A percentile compares a stretch with the other conserved stretches of the same genome.
phyloP scores from a whole-genome alignment of 1,139 yeast genomes.

The Dujonia santamariae region DNA sequence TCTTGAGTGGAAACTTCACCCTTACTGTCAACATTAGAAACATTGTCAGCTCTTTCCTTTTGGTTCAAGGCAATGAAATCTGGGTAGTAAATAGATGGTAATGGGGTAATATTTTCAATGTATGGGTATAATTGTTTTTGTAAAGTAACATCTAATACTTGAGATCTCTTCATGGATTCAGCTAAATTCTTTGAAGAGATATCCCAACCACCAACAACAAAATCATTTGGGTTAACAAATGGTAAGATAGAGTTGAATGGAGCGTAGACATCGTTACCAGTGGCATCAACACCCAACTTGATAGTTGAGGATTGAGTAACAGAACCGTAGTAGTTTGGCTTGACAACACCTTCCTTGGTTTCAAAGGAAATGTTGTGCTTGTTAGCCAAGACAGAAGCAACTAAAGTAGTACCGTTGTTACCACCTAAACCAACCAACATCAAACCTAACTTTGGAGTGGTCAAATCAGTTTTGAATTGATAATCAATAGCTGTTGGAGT shows the following conservation, averaged over 20 bases:
- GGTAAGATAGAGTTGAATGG: conserved; percentile 91
- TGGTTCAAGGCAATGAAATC: conserved; percentile 97
- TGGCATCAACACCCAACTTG: conserved; percentile 78
- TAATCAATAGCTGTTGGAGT: conserved; percentile 73
- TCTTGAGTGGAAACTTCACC: conserved; percentile 54
- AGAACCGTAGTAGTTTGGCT: conserved; percentile 93
- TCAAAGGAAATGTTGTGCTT: conserved; percentile 74
- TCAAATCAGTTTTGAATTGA: conserved; percentile 81
- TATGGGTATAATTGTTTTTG: conserved; percentile 73
- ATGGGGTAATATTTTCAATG: conserved; percentile 63
- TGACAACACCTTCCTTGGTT: conserved; percentile 75
- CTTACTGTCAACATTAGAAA: conserved; percentile 53
- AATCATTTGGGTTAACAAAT: conserved; percentile 84
- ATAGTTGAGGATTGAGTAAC: conserved; percentile 92
- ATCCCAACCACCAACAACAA: conserved; percentile 95
- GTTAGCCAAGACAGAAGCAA: conserved; percentile 84
- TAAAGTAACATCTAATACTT: conserved; percentile 82
- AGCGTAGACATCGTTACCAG: conserved; percentile 86
- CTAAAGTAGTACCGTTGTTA: conserved; percentile 90
- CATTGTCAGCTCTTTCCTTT: conserved; percentile 86
- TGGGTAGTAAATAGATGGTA: conserved; percentile 89
- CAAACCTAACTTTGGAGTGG: conserved; percentile 83
- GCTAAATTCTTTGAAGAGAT: conserved; percentile 69
- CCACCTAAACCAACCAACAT: conserved; percentile 95
- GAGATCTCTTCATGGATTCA: conserved; percentile 79